Conservation (phyloP, 2,329 filamentous ascomycete genomes). For the Intubia oerlemansii region DNA sequence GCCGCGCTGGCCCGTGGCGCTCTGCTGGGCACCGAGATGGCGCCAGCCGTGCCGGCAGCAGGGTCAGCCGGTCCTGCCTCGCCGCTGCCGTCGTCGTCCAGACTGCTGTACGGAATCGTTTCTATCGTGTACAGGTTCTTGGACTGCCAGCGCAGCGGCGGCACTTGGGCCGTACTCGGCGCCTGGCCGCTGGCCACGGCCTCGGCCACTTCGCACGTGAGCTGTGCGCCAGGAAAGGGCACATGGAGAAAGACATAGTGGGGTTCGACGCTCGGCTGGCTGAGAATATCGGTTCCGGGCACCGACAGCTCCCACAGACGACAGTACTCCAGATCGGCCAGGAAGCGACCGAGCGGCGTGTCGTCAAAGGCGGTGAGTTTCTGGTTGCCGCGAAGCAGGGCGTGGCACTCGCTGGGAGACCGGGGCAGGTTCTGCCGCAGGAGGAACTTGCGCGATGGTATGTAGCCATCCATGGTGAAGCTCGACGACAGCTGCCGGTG, state of each 20-base stretch:
- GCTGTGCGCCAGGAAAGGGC: slow-evolving; percentile 2
- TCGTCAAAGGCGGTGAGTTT: slow-evolving; percentile 5
- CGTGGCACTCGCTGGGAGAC: slow-evolving; percentile 3
- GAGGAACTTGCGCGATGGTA: slow-evolving; percentile 19
- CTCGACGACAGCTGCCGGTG: slow-evolving; percentile 15
- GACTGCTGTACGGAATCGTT: slow-evolving; percentile 20
- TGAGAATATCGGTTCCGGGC: slow-evolving; percentile 14
- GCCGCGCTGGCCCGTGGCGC: background rate
- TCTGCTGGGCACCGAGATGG: too few species aligned
- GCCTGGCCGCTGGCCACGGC: slow-evolving; percentile 5
- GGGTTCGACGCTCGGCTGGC: slow-evolving; percentile 14
- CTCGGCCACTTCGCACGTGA: slow-evolving; percentile 5
- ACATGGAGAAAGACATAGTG: slow-evolving; percentile 19
- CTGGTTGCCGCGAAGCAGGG: slow-evolving; percentile 4
- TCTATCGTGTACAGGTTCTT: slow-evolving; percentile 19
- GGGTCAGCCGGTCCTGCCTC: background rate
- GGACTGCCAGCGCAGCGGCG: too few species aligned
- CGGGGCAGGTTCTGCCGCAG: slow-evolving; percentile 14
- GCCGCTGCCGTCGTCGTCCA: slow-evolving; percentile 4
- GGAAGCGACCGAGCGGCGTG: slow-evolving; percentile 9
- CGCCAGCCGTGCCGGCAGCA: too few species aligned
- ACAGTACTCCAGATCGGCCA: slow-evolving; percentile 17
- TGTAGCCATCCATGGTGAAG: slow-evolving; percentile 21
- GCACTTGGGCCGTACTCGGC: too few species aligned
- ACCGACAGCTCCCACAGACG: slow-evolving; percentile 23